Evolutionary conservation across 345 rosid species (phyloP), one percentile per base, ranked within the genome.

Genomic region (Pelargonium nanum): DNA sequence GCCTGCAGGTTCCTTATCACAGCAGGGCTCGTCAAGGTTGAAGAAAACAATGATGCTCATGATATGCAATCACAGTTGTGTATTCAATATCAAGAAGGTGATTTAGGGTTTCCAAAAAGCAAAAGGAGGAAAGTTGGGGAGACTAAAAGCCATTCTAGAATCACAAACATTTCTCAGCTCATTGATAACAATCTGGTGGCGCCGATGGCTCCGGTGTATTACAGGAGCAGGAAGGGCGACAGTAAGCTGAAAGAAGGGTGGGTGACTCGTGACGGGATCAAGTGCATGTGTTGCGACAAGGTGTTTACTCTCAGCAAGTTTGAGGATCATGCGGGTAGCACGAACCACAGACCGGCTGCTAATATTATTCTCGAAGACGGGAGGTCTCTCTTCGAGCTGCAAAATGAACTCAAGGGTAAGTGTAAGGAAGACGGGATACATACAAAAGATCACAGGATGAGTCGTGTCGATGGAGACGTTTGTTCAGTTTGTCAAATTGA

Each of bases 351-450:
- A 48, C 80, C 95, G 22, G 78, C 85, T 70, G 74, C 83, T 54
- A 59, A 68, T 60, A 85, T 89, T 57, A 81, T 78, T 71, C 66
- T 92, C 63, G 77, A 80, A 57, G 93, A 89, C 77, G 93, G 93
- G 40, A 82, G 87, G 71, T 85, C 96, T 79, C 77, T 92, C 62
- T 69, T 85, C 62, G 83, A 86, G 28, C 81, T 87, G 69, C 85
- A 76, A 65, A 64, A 23, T 65, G 66, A 85, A 67, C 63, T 80
- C 24, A 19, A 71, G 22, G 45, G n/a, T 40, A 53, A 52, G 63
- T 44, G 52, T 71, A 71, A 69, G 23, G 57, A 40, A 44, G 62
- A 51, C 63, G 24, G 56, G 62, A 66, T 53, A 50, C 0, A 67
- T 71, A n/a, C n/a, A n/a, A n/a, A n/a, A n/a, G n/a, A n/a, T n/a